Conservation (phyloP, 2,329 filamentous ascomycete genomes). For the Truncatella angustata region DNA sequence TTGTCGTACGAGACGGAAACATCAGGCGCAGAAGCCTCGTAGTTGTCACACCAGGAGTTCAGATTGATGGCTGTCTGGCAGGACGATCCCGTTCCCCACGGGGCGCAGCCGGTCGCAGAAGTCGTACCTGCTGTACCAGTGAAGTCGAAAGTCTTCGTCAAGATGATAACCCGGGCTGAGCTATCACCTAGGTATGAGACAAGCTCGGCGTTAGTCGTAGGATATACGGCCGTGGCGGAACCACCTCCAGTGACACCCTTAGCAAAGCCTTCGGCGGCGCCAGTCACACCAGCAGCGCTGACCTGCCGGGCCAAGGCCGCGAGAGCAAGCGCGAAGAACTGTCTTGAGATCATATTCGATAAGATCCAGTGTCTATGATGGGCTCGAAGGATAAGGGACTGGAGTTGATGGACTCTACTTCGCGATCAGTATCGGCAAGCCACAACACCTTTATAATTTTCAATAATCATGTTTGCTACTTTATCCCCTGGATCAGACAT, state of each 20-base stretch:
- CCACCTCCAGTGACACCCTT: constrained; percentile 60
- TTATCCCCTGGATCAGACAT: too few species aligned
- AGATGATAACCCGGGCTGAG: constrained; percentile 54
- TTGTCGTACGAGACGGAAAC: constrained; percentile 48
- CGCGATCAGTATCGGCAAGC: not conserved
- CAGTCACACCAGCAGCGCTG: constrained; percentile 29
- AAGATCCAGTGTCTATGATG: not conserved
- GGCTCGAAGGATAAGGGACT: not conserved
- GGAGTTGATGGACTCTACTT: not conserved
- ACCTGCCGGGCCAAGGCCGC: not conserved
- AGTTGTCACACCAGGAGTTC: constrained; percentile 58
- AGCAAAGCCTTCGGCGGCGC: constrained; percentile 41
- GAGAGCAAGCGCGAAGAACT: not conserved
- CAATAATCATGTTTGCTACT: not conserved
- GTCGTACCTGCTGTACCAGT: constrained; percentile 51
- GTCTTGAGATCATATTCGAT: not conserved
- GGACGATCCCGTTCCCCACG: constrained; percentile 49
- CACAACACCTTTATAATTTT: not conserved
- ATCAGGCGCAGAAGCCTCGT: constrained; percentile 50
- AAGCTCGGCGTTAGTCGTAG: constrained; percentile 52
- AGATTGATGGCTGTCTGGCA: constrained; percentile 62
- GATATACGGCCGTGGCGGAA: constrained; percentile 50
- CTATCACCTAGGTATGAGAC: constrained; percentile 56
- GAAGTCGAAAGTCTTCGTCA: constrained; percentile 57
- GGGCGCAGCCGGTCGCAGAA: constrained; percentile 54